Evolutionary conservation across 2,329 filamentous ascomycete genomes (phyloP), one percentile per base, ranked within the genome.

Genomic region (Fusarium sp.): DNA sequence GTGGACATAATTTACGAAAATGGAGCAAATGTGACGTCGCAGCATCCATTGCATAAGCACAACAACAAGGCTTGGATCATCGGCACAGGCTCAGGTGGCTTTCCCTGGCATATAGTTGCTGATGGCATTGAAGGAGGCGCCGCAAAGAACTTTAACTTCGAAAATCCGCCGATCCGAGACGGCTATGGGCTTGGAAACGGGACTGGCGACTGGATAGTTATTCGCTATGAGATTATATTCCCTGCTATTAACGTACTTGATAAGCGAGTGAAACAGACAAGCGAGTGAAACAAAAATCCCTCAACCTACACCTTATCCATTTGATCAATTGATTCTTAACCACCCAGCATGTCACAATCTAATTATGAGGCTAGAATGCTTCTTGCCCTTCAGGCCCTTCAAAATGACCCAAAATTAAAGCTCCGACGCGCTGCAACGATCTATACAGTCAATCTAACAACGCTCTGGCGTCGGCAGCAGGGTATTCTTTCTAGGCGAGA

Each of bases 41-140:
- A 61, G 20, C 40, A 62, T 27, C 59, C 59, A 11, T 62, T 62
- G 31, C 59, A 62, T 5, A 36, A 50, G 31, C 59, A 62, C 27
- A 62, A 62, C 2, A 29, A 62, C 20, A 62, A 62, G 13, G 59
- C 42, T 27, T 62, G 59, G 59, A 36, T 50, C 6, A 62, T 62
- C 6, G 59, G 59, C 3, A 35, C 20, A 16, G 59, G 59, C 4
- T 20, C 36, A 18, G 59, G 40, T 4, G 40, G 40, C n/a, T 62
- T 62, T 11, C 59, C 31, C 4, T 62, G 40, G 58, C 11, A 38
- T 5, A 20, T 29, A n/a, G 59, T 50, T 10, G 29, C 5, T 2
- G 59, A 50, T 7, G 42, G 40, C 9, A 36, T 50, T 11, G 14
- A 61, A 25, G n/a, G 42, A 16, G 59, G 29, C 8, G 59, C 20